phyloP scores from a whole-genome alignment of 2,329 filamentous ascomycete species.

The Pseudocercospora fuligena region DNA sequence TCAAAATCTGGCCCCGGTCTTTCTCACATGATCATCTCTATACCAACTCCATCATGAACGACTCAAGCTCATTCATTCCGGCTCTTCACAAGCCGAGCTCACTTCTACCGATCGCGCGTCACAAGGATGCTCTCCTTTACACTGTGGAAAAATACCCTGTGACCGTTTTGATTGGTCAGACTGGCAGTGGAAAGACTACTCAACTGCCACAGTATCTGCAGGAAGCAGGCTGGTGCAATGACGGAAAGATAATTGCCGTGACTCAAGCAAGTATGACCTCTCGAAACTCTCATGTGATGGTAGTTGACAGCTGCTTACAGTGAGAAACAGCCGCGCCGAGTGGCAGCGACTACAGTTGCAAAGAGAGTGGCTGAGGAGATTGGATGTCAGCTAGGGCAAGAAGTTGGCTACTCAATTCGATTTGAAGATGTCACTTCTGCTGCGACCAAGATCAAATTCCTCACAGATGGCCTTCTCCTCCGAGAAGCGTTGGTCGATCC shows the following conservation, averaged over 20 bases:
- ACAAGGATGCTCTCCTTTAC: constrained; percentile 80
- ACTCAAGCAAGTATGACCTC: constrained; percentile 73
- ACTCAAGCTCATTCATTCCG: constrained; percentile 65
- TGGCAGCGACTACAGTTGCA: constrained; percentile 90
- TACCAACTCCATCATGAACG: constrained; percentile 32
- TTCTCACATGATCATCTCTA: not conserved
- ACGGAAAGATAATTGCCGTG: constrained; percentile 82
- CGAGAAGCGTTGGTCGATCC: constrained; percentile 93
- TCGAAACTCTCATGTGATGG: constrained; percentile 13
- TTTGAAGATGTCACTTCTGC: constrained; percentile 91
- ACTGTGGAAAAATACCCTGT: constrained; percentile 82
- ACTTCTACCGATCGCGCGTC: constrained; percentile 83
- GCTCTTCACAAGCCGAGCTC: constrained; percentile 83
- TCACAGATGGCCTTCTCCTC: constrained; percentile 90
- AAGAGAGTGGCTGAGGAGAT: constrained; percentile 87
- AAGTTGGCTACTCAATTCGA: constrained; percentile 84
- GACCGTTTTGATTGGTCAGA: constrained; percentile 89
- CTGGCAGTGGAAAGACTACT: constrained; percentile 93
- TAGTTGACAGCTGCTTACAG: constrained; percentile 42
- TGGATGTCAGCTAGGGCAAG: constrained; percentile 82
- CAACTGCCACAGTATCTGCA: constrained; percentile 93
- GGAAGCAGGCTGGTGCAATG: constrained; percentile 82
- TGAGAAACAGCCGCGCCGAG: constrained; percentile 72
- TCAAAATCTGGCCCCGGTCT: not conserved
- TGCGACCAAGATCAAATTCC: constrained; percentile 86